A percentile compares a stretch with the other conserved stretches of the same genome.
Evolutionary conservation across 768 basidiomycete species (phyloP).

Genomic region (Russula compacta): DNA sequence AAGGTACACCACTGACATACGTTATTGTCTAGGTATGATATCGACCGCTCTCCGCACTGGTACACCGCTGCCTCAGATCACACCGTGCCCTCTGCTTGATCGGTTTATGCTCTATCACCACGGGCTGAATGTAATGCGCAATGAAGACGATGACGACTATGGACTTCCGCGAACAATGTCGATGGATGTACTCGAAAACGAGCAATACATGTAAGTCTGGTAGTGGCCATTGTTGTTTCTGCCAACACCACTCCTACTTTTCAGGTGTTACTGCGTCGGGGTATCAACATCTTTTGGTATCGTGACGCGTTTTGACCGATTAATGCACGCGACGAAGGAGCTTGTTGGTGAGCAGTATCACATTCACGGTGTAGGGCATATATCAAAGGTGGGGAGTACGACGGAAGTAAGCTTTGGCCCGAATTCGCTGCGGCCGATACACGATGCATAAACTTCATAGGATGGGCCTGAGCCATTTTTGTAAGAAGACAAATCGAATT

Average conservation of each 20-base stretch:
- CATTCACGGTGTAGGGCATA: constrained; percentile 54
- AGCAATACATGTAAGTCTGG: constrained; percentile 64
- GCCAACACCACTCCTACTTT: neutral
- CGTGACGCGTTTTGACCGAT: constrained; percentile 60
- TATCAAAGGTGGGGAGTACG: constrained; percentile 22
- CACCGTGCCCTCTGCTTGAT: constrained; percentile 57
- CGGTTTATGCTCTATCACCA: constrained; percentile 41
- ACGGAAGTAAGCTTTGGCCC: constrained; percentile 29
- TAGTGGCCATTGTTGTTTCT: neutral
- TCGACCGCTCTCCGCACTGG: constrained; percentile 69
- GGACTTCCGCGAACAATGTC: constrained; percentile 65
- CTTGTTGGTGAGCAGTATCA: constrained; percentile 83
- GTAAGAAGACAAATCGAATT: too few relatives aligned
- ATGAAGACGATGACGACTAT: constrained; percentile 65
- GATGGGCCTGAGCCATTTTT: neutral
- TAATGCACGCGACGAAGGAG: constrained; percentile 79
- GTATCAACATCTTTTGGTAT: constrained; percentile 61
- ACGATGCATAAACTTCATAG: neutral
- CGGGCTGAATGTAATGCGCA: constrained; percentile 58
- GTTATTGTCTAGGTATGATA: constrained; percentile 48
- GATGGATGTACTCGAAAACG: constrained; percentile 60
- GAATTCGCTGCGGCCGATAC: constrained; percentile 19
- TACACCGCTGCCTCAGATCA: constrained; percentile 73
- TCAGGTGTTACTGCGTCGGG: constrained; percentile 62
- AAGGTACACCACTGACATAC: neutral